These are phyloP conservation scores for Litsea cubeba DNA, from an alignment of 164 flowering plant species.

Conservation along the genomic window DNA sequence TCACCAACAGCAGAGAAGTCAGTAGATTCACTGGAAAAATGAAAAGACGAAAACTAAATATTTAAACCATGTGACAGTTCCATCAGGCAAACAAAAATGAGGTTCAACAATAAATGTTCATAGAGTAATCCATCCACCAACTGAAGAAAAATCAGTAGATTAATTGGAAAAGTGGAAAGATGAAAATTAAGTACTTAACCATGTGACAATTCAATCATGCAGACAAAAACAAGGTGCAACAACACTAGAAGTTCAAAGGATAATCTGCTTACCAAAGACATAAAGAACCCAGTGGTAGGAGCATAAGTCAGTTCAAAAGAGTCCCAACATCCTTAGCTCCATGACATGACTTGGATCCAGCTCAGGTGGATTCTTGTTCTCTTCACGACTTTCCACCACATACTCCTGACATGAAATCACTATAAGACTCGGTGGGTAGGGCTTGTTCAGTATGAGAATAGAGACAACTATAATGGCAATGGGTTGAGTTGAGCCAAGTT, in stretches of 20 bases:
- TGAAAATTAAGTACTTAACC: not conserved
- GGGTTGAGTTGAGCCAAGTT: too few species aligned
- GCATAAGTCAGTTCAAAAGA: slow-evolving; percentile 36
- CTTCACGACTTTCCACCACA: slow-evolving; percentile 86
- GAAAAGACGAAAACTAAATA: too few species aligned
- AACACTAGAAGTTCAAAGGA: not conserved
- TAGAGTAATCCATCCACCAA: too few species aligned
- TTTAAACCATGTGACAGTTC: too few species aligned
- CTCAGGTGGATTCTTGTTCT: slow-evolving; percentile 51
- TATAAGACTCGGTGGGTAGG: not conserved
- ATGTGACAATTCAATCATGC: not conserved
- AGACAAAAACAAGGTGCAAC: not conserved
- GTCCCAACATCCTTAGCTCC: slow-evolving; percentile 89
- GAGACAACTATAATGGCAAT: too few species aligned
- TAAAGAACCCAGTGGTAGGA: not conserved
- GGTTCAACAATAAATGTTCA: too few species aligned
- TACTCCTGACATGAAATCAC: slow-evolving; percentile 52
- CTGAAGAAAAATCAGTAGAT: too few species aligned
- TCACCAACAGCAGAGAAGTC: too few species aligned
- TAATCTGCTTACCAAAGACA: slow-evolving; percentile 19
- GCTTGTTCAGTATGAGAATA: not conserved
- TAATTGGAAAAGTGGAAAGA: not conserved
- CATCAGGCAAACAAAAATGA: too few species aligned
- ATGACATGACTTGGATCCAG: slow-evolving; percentile 77
- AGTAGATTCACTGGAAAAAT: too few species aligned